phyloP scores from a whole-genome alignment of 139 green algal genomes.

The Cymbomonas tetramitiformis region DNA sequence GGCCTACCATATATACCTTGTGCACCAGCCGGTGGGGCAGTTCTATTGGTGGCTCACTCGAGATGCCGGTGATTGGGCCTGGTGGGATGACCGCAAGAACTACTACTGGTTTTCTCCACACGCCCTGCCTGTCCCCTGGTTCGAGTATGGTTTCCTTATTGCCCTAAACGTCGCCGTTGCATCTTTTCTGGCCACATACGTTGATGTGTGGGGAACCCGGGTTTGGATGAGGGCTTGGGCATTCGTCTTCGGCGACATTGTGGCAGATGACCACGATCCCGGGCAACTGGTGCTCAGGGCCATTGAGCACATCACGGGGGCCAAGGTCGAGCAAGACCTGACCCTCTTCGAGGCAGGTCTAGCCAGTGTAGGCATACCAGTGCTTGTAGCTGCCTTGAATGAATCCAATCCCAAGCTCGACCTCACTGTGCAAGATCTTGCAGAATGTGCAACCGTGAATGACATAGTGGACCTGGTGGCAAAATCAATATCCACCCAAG shows the following conservation, averaged over 20 bases:
- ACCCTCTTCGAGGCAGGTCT: conserved; percentile 3
- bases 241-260: neutral
- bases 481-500: too few relatives aligned
- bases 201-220: neutral
- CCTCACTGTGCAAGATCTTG: neutral
- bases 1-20: conserved; percentile 5
- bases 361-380: neutral
- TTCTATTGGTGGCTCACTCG: conserved; percentile 13
- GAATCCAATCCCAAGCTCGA: neutral
- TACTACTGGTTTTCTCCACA: conserved; percentile 17
- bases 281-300: neutral
- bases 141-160: conserved; percentile 10
- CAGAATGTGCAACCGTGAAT: conserved; percentile 1
- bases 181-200: neutral
- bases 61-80: neutral
- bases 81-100: conserved; percentile 10
- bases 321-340: neutral
- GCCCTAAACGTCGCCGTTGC: neutral
- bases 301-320: neutral
- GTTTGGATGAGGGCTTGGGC: neutral
- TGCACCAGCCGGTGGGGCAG: conserved; percentile 7
- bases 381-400: conserved; percentile 10
- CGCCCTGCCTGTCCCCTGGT: conserved; percentile 10
- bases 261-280: neutral
- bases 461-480: neutral